phyloP scores from a whole-genome alignment of 305 asterid genomes.

The Solanum aculeatissimum region DNA sequence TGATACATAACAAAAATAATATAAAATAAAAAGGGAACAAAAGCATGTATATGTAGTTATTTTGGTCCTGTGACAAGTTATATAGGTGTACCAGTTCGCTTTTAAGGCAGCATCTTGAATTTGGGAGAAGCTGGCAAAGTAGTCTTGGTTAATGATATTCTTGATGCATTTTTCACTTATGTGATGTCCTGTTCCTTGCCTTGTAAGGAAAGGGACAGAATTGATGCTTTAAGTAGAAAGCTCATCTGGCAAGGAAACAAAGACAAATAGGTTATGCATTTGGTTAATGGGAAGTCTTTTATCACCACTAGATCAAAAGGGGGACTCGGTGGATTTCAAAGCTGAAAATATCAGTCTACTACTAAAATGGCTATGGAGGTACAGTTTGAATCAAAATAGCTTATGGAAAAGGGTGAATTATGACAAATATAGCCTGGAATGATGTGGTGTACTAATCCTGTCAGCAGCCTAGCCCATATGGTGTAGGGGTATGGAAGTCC shows the following conservation, averaged over 20 bases:
- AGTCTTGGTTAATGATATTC: background rate
- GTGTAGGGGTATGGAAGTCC: background rate
- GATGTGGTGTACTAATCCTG: background rate
- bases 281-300: too few relatives aligned
- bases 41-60: conserved; percentile 51
- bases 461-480: background rate
- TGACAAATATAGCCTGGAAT: background rate
- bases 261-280: too few relatives aligned
- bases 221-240: too few relatives aligned
- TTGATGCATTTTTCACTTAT: background rate
- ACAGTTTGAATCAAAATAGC: background rate
- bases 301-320: too few relatives aligned
- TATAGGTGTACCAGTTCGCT: conserved; percentile 17
- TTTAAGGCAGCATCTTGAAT: conserved; percentile 15
- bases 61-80: conserved; percentile 15
- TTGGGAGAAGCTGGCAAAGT: conserved; percentile 7
- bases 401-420: background rate
- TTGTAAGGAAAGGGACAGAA: too few relatives aligned
- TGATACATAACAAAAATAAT: background rate
- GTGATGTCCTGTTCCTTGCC: background rate
- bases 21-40: background rate
- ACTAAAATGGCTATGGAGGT: background rate
- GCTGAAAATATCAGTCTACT: too few relatives aligned
- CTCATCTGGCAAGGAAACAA: too few relatives aligned
- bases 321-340: too few relatives aligned